Base-by-base conservation (phyloP, 345 rosid genomes). In the Ricinus communis region DNA sequence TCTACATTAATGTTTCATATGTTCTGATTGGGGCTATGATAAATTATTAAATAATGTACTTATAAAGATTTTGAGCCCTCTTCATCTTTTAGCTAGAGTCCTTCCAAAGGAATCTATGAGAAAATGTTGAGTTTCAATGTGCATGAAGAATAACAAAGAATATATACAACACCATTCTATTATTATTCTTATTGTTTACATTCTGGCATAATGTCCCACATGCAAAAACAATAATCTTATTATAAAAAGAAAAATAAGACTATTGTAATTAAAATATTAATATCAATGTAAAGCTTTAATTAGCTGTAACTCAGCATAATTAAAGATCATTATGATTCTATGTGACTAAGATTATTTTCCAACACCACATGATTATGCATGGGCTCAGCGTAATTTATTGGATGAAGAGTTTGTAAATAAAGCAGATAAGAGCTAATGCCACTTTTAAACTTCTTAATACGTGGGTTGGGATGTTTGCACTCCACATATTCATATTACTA, bases 191-290 rank as follows among this genome's bases (percentile, higher is more conserved):
- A n/a, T n/a, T n/a, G n/a, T n/a, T 22, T 60, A 59, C 60, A 27
- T 8, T 38, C 65, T 52, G 67, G 28, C 69, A 65, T 53, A 71
- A 68, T 75, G 77, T 77, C 72, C 79, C 81, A 71, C 76, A 71
- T 45, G 76, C 72, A 66, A 64, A 69, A 68, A 66, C 19, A 25
- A 70, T 63, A 53, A 56, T 66, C 10, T 25, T 41, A 40, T 41
- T 1, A 4, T 51, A 10, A 21, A 10, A 46, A 24, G 46, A 25
- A 24, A 27, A 46, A 64, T 15, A 47, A 28, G 38, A 64, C 0
- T 6, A 28, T 27, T 14, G 36, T 24, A 64, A 25, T 45, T 15
- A 65, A 65, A 67, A 77, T 45, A 47, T 70, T n/a, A 43, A 3
- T 4, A 12, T 43, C 14, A 43, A 14, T 53, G 13, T 46, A 50